Base-by-base conservation (phyloP, 2,329 filamentous ascomycete species). In the Cladosporium sp. region DNA sequence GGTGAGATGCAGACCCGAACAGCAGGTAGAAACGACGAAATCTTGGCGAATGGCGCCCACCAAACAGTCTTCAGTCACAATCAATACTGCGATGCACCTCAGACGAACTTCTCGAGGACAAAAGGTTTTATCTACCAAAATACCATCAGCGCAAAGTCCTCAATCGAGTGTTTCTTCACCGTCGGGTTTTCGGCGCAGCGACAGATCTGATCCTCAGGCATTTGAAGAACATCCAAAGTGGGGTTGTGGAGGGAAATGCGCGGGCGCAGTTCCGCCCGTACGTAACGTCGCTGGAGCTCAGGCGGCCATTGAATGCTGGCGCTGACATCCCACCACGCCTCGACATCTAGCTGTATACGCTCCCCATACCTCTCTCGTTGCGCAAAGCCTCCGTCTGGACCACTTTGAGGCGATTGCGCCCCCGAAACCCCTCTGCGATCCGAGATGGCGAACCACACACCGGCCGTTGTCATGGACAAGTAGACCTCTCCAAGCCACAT, bases 381-480 rank as follows among this genome's bases (percentile, higher is more conserved):
- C 22, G 22, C 22, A 7, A 28, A 28, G 22, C 22, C 11, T 2
- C 9, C 22, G 19, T n/a, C 28, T 38, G 14, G 38, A 33, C 16
- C 10, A 14, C 5, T 6, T 33, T 9, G 8, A 42, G 46, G 46
- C 38, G 46, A 42, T 42, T 19, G 46, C 37, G 38, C 37, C 46
- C 37, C 33, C 18, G 16, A 22, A 14, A 19, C 22, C 11, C 13
- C 16, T 8, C 16, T 32, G 31, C 42, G 11, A 44, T 42, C 58
- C 58, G 78, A 70, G 66, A 98, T 98, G 93, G 92, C 93, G 70
- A 87, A 87, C 77, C 92, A 97, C 84, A 97, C 93, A 71, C 93
- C 93, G 67, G 93, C 93, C 88, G 93, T 98, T 96, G 93, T 98
- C 89, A 98, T 98, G 92, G 93, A 98, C 93, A 98, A 98, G 93